Percentiles rank a stretch among this genome's conserved stretches.
Conservation (phyloP, 768 basidiomycete species). For the Auricularia sp. region DNA sequence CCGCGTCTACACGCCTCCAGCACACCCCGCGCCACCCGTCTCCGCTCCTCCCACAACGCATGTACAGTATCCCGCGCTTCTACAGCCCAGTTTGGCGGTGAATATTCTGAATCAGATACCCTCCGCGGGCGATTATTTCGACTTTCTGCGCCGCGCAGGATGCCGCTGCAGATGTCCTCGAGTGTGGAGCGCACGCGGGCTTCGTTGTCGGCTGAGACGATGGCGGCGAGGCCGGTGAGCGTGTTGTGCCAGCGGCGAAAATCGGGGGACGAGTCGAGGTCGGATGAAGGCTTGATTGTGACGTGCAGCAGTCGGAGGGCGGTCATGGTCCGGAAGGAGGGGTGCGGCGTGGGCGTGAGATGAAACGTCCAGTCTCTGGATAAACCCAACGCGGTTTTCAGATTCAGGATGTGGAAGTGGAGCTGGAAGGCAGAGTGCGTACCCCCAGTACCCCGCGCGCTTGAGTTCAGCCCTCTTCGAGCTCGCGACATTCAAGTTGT, state of each 20-base stretch:
- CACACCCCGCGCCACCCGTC: neutral
- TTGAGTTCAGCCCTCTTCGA: conserved; percentile 45
- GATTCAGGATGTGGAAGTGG: no score
- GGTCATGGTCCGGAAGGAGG: conserved; percentile 70
- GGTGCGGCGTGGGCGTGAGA: conserved; percentile 45
- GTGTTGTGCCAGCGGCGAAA: neutral
- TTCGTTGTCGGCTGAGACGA: no score
- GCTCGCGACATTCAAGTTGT: no score
- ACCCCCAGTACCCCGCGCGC: conserved; percentile 81
- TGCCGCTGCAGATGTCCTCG: no score
- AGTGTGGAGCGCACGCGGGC: no score
- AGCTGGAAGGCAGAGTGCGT: conserved; percentile 3
- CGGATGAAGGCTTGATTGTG: conserved; percentile 20
- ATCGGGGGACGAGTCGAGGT: neutral
- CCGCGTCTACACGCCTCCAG: neutral
- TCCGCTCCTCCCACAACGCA: conserved; percentile 3
- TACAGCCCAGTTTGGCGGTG: no score
- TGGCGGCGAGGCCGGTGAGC: no score
- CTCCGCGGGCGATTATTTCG: no score
- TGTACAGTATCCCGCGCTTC: neutral
- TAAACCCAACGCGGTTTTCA: neutral
- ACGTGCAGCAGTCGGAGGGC: conserved; percentile 58
- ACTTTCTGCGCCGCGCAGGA: no score
- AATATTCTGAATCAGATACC: no score
- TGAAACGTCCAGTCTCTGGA: conserved; percentile 76